Conservation (phyloP, 345 rosid genomes). For the Syzygium grande region DNA sequence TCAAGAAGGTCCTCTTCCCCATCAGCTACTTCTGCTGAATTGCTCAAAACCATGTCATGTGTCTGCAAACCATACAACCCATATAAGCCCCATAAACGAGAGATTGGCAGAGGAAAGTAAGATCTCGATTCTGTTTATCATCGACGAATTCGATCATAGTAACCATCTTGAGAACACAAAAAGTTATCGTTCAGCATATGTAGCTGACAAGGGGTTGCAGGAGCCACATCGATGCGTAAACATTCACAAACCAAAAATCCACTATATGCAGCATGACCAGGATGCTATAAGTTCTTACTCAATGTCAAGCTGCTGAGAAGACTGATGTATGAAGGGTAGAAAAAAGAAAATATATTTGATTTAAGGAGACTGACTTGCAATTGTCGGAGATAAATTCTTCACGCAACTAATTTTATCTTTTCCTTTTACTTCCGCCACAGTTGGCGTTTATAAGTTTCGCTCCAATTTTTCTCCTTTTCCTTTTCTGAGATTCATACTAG, state of each 20-base stretch:
- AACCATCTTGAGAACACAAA: not conserved
- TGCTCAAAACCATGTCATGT: constrained; percentile 24
- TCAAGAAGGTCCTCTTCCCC: constrained; percentile 40
- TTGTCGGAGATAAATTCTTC: not conserved
- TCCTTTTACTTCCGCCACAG: not conserved
- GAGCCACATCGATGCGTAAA: not conserved
- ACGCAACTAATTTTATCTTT: not conserved
- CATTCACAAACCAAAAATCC: not conserved
- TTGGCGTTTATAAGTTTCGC: not conserved
- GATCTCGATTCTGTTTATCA: not conserved
- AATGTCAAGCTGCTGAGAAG: not conserved
- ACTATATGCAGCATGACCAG: not conserved
- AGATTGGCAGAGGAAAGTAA: not conserved
- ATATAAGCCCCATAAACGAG: not conserved
- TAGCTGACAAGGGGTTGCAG: not conserved
- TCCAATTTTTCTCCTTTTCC: not conserved
- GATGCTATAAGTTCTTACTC: not conserved
- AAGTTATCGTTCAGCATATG: not conserved
- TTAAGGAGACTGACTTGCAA: not conserved
- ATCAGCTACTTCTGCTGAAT: constrained; percentile 18
- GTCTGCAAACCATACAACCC: constrained; percentile 14
- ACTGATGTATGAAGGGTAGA: not conserved
- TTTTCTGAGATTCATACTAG: not conserved
- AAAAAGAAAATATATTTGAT: not conserved
- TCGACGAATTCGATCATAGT: not conserved